Base-by-base conservation (phyloP, 345 rosid genomes). In the Rhodamnia argentea region DNA sequence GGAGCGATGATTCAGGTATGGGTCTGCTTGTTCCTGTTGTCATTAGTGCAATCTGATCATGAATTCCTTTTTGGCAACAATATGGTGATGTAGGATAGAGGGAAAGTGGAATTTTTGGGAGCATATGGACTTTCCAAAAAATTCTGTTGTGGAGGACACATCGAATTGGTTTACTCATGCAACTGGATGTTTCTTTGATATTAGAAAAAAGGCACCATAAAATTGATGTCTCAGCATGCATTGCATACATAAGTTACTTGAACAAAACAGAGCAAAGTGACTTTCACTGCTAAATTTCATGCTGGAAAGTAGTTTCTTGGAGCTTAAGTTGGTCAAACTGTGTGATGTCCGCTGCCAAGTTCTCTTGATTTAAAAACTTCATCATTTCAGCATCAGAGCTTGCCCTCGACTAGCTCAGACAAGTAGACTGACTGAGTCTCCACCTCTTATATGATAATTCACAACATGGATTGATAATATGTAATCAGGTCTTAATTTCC, bases 1-100 rank as follows among this genome's bases (percentile, higher is more conserved):
- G 99, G 99, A 84, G 92, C 99, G 85, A 95, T 97, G 99, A 97
- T 96, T 85, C 99, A 97, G 96, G 99, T 95, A 78, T 55, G 76
- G n/a, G 9, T 62, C 53, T 70, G 78, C 83, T 59, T 64, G 54
- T 82, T 83, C 83, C 51, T 84, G 56, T 76, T 24, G 57, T 70
- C 50, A 37, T 53, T 27, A 51, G n/a, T 47, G 57, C 37, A n/a
- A 53, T 83, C 20, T 82, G 78, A 70, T 70, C 47, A 2, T 18
- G 78, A 64, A 42, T 64, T 18, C 26, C 47, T 32, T 5, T 0
- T 18, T 70, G 78, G 47, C 78, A 4, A 32, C 78, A 32, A 70
- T 14, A 70, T 70, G 44, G 26, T 70, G 42, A 37, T 18, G 47
- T 70, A 37, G 42, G 42, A 16, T 70, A 70, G 13, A 18, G 13